Base-by-base conservation (phyloP, 2,329 filamentous ascomycete species). In the Pezicula neosporulosa region DNA sequence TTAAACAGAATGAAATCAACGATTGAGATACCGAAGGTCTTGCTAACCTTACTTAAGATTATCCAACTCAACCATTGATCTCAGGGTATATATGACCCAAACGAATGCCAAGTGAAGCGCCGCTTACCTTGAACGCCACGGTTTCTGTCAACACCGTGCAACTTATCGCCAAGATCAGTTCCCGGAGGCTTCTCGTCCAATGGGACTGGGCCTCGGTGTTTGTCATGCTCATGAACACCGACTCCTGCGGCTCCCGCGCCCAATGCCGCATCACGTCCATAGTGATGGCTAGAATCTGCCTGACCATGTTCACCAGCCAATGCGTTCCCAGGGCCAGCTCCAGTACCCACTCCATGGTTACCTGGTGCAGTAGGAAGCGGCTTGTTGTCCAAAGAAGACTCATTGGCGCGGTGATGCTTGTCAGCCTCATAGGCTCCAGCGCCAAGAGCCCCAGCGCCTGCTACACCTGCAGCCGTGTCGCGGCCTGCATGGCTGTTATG, bases 141-240 rank as follows among this genome's bases (percentile, higher is more conserved):
- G 21, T 63, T 61, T 3, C 60, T 53, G 2, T 55, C 60, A 16
- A 45, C 44, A 4, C 60, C 59, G 24, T 61, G 59, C 15, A 61
- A 47, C 6, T 56, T 56, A 35, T 63, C 59, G 18, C 59, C 60
- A 33, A 61, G 39, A 44, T 59, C 56, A 7, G 28, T 50, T 2
- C 53, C 53, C 8, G 36, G 24, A 1, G 51, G 49, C 39, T 58
- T 57, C n/a, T 55, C 35, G 16, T 45, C 44, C n/a, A 56, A 52
- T 30, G 48, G 52, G 16, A 47, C 55, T 39, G 41, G 18, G 44
- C 49, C 45, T 42, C 53, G 19, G 30, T 37, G 42, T 35, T 50
- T 53, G 43, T 56, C 39, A 42, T 57, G 54, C 41, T 56, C 58
- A 18, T 49, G 45, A 24, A 21, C 3, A 6, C 24, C 3, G 24